Conservation (phyloP, 371 early-diverging fungal species). For the Rhizopus sp. region DNA sequence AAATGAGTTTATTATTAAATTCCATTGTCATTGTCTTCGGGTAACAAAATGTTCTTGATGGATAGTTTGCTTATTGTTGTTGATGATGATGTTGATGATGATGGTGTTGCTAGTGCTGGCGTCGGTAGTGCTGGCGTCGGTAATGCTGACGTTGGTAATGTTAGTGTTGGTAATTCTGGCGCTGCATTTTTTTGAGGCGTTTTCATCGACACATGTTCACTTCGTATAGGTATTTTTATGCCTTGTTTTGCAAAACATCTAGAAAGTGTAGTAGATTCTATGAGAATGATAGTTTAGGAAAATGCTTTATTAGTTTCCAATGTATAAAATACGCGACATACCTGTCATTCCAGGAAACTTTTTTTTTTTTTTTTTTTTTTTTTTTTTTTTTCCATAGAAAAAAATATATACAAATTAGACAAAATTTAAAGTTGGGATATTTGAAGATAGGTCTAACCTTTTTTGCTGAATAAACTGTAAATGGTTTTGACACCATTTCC, state of each 20-base stretch:
- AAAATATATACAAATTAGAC: background rate
- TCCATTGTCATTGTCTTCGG: constrained; percentile 1
- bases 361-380: background rate
- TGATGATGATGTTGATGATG: background rate
- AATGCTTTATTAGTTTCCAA: background rate
- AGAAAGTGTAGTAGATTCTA: constrained; percentile 65
- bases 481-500: constrained; percentile 29
- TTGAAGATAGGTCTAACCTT: constrained; percentile 11
- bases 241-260: constrained; percentile 69
- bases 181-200: background rate
- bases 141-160: constrained; percentile 6
- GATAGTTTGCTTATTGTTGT: background rate
- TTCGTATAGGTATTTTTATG: constrained; percentile 65
- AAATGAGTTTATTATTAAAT: background rate
- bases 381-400: background rate
- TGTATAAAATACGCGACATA: constrained; percentile 11
- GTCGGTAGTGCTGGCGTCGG: constrained; percentile 7
- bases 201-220: constrained; percentile 2
- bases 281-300: background rate
- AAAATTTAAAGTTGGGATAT: background rate
- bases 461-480: constrained; percentile 46
- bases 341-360: constrained; percentile 66
- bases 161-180: background rate
- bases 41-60: constrained; percentile 1
- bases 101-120: background rate